A percentile compares a stretch with the other conserved stretches of the same genome.
These are phyloP conservation scores for Tuber borchii DNA, from an alignment of 495 filamentous ascomycete species.

Conservation along the genomic window DNA sequence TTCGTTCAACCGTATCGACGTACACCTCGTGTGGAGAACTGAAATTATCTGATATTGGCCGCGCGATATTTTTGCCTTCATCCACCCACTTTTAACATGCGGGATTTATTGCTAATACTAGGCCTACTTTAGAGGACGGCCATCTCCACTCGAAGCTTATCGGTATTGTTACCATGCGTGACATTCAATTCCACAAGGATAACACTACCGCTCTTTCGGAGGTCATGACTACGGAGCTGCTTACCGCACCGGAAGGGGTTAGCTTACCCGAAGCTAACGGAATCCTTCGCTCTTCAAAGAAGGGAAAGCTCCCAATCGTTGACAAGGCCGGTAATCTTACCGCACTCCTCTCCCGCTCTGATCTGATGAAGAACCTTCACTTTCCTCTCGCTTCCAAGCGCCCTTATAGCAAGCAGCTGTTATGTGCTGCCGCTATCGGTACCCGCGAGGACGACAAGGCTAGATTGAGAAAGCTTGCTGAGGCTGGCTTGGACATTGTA, in stretches of 20 bases:
- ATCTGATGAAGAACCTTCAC: slow-evolving; percentile 97
- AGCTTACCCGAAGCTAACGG: slow-evolving; percentile 82
- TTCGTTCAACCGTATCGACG: slow-evolving; percentile 99
- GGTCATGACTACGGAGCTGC: slow-evolving; percentile 92
- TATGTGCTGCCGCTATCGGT: slow-evolving; percentile 89
- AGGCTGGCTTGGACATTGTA: slow-evolving; percentile 93
- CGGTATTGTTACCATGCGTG: slow-evolving; percentile 93
- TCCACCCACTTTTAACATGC: not conserved
- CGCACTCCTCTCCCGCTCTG: slow-evolving; percentile 90
- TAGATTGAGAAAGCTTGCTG: slow-evolving; percentile 78
- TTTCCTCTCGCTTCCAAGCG: slow-evolving; percentile 96
- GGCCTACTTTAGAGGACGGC: slow-evolving; percentile 63
- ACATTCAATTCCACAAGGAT: slow-evolving; percentile 88
- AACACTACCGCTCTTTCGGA: slow-evolving; percentile 67
- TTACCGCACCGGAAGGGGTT: slow-evolving; percentile 82
- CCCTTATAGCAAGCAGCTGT: slow-evolving; percentile 93
- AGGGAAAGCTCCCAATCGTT: slow-evolving; percentile 96
- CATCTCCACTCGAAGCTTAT: slow-evolving; percentile 88
- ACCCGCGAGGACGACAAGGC: slow-evolving; percentile 86
- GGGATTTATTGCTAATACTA: slow-evolving; percentile 38
- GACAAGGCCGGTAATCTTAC: slow-evolving; percentile 80
- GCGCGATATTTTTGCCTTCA: slow-evolving; percentile 8
- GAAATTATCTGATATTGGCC: slow-evolving; percentile 29
- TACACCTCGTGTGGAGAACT: slow-evolving; percentile 54
- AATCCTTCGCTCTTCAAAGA: slow-evolving; percentile 91